phyloP scores from a whole-genome alignment of 2,329 filamentous ascomycete species.

The Colletotrichum kahawae region DNA sequence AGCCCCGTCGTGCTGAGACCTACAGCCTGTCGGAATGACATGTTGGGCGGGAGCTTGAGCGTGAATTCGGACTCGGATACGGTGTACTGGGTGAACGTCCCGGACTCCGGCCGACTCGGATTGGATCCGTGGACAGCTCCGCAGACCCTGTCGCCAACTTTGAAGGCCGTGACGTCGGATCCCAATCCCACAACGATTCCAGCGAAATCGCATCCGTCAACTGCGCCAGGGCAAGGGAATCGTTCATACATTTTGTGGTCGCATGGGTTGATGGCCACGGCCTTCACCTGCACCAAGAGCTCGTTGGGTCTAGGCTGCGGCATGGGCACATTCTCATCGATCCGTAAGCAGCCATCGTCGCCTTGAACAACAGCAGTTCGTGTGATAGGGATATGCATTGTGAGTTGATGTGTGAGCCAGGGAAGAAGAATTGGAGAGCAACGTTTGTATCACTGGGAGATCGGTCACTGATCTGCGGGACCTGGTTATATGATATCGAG shows the following conservation, averaged over 20 bases:
- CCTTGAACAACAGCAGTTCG: neutral
- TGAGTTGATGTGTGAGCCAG: neutral
- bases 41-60: conserved; percentile 17
- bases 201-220: conserved; percentile 33
- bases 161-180: conserved; percentile 2
- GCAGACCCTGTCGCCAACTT: conserved; percentile 32
- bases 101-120: conserved; percentile 14
- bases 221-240: conserved; percentile 25
- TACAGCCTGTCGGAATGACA: conserved; percentile 21
- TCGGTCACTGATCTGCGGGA: neutral
- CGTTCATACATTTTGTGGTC: conserved; percentile 32
- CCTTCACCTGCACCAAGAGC: conserved; percentile 6
- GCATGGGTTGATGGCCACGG: conserved; percentile 33
- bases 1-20: conserved; percentile 20
- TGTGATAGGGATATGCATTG: neutral
- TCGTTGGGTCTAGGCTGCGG: neutral
- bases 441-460: rapidly evolving
- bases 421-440: rapidly evolving
- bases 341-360: neutral
- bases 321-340: neutral
- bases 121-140: conserved; percentile 24
- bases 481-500: neutral
- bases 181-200: conserved; percentile 31
- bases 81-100: conserved; percentile 26
- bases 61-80: neutral